Base-by-base conservation (phyloP, 1,139 yeast species). In the Yamadazyma spencermartinsiae region DNA sequence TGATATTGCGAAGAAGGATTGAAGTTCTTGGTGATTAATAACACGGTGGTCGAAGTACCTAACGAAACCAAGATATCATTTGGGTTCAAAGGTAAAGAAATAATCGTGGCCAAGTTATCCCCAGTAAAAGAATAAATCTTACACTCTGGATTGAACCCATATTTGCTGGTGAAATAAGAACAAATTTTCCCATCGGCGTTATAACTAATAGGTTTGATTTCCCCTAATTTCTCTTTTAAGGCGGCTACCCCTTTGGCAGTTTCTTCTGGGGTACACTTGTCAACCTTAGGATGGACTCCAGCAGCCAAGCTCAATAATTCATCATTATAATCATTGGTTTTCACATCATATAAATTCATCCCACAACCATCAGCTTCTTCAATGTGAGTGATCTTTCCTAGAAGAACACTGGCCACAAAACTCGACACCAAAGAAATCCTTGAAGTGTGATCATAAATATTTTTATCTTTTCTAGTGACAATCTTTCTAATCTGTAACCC, bases 351-450 rank as follows among this genome's bases (percentile, higher is more conserved):
- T 36, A 89, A 55, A 51, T 87, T 88, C 92, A 87, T 87, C 4
- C 97, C 96, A 62, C 96, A 87, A 1, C 87, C 95, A 60, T 88
- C 97, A 12, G 90, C 81, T 50, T 83, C 82, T 51, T 89, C 97
- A 36, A 88, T 66, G 2, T 76, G 72, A 3, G 84, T 72, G 26
- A 84, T 65, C 38, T 68, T 50, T 8, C 95, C 96, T 18, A 82
- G 63, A 29, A 89, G 67, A 10, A 89, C 66, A 31, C 88, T 77
- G 9, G 94, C 82, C 27, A 88, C 65, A 55, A 89, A 89, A 40
- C 86, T 81, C 1, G 96, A 86, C 2, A 88, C 90, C 37, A 89
- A 65, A 0, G 90, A 77, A 34, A 89, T 85, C 39, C 85, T 65
- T 18, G 59, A 56, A 1, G 96, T 86, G 2, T 70, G 54, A 3